phyloP scores from a whole-genome alignment of 2,329 filamentous ascomycete genomes.

The Karstenula rhodostoma region DNA sequence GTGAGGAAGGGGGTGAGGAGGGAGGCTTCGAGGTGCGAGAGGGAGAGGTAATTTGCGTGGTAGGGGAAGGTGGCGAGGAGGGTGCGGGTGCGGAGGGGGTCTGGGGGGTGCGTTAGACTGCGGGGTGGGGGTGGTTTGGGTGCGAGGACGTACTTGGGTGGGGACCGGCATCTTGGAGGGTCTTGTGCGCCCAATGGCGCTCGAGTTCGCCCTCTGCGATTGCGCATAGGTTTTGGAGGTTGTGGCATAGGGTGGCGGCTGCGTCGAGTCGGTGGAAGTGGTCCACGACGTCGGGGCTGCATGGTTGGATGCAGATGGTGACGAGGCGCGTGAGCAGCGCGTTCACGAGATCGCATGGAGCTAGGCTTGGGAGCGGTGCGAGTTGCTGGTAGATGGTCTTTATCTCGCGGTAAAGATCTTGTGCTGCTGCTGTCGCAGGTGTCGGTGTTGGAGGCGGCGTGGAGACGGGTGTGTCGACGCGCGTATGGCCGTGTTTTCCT shows the following conservation, averaged over 20 bases:
- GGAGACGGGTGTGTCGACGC: slow-evolving; percentile 6
- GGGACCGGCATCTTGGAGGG: slow-evolving; percentile 27
- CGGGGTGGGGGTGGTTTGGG: not conserved
- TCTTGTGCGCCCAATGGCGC: slow-evolving; percentile 53
- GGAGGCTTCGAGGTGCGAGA: slow-evolving; percentile 57
- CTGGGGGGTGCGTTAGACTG: not conserved
- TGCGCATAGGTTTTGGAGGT: slow-evolving; percentile 54
- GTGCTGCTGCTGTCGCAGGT: slow-evolving; percentile 22
- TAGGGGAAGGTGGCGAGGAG: slow-evolving; percentile 57
- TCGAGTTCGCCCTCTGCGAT: slow-evolving; percentile 58
- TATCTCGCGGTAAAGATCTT: slow-evolving; percentile 33
- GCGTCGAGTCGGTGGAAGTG: slow-evolving; percentile 42
- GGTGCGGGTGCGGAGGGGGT: slow-evolving; percentile 14
- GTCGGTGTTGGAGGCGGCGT: slow-evolving; percentile 39
- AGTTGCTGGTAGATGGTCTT: slow-evolving; percentile 28
- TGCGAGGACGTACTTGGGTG: slow-evolving; percentile 16
- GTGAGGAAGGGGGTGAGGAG: slow-evolving; percentile 49
- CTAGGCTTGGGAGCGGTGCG: slow-evolving; percentile 30
- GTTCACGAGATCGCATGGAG: slow-evolving; percentile 46
- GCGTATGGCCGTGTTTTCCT: not conserved
- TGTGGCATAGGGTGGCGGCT: slow-evolving; percentile 45
- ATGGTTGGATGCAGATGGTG: slow-evolving; percentile 42
- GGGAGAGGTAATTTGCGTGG: slow-evolving; percentile 58
- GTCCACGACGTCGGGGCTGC: slow-evolving; percentile 28
- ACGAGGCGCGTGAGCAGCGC: slow-evolving; percentile 49